These are phyloP conservation scores for Agaricales sp. DNA, from an alignment of 1,284 basidiomycete genomes.

Conservation along the genomic window DNA sequence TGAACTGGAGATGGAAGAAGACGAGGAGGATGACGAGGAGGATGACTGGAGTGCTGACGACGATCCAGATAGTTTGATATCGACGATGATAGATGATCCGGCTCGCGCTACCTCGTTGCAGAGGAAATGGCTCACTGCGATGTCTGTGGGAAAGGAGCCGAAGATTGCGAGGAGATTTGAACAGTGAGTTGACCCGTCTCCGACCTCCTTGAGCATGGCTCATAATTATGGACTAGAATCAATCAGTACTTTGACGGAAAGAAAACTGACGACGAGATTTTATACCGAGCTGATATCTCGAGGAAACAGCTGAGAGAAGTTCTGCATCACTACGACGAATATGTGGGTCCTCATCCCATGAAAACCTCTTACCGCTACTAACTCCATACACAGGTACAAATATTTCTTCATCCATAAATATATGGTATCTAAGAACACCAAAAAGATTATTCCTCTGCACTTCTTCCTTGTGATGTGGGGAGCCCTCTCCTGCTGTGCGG, in stretches of 20 bases:
- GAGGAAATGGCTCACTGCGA: conserved; percentile 71
- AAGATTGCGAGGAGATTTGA: conserved; percentile 54
- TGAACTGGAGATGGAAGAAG: conserved; percentile 20
- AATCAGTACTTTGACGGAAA: conserved; percentile 80
- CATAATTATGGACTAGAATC: conserved; percentile 37
- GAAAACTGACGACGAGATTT: conserved; percentile 70
- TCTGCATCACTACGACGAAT: conserved; percentile 71
- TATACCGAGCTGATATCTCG: conserved; percentile 66
- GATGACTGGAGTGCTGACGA: conserved; percentile 21
- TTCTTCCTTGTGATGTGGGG: too few relatives aligned
- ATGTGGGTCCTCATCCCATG: conserved; percentile 31
- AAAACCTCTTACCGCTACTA: neutral
- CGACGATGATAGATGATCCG: conserved; percentile 76
- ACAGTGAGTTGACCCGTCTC: conserved; percentile 33
- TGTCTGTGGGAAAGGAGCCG: conserved; percentile 71
- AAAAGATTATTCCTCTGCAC: neutral
- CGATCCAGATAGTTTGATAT: conserved; percentile 22
- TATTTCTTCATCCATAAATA: neutral
- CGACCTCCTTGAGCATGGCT: neutral
- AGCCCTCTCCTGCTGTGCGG: too few relatives aligned
- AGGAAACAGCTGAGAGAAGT: conserved; percentile 70
- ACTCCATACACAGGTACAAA: neutral
- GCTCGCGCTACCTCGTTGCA: conserved; percentile 68
- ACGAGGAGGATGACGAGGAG: conserved; percentile 26
- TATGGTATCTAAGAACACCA: conserved; percentile 4